phyloP scores from a whole-genome alignment of 2,329 filamentous ascomycete species.

The Orbilia javanica region DNA sequence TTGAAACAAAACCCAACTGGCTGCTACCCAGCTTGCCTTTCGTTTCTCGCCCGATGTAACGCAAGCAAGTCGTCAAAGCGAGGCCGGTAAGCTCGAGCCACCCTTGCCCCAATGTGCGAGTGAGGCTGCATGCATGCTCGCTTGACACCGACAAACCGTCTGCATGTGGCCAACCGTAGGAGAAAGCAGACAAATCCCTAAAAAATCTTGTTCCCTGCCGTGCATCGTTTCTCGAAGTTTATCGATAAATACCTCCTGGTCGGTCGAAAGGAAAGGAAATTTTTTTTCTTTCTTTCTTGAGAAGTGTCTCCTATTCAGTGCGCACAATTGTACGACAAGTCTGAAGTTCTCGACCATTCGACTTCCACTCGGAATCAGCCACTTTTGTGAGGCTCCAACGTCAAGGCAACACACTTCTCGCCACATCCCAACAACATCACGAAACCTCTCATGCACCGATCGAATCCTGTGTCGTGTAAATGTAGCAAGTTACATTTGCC shows the following conservation, averaged over 20 bases:
- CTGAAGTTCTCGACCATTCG: slow-evolving; percentile 8
- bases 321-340: slow-evolving; percentile 1
- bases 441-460: background rate
- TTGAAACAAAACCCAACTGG: slow-evolving; percentile 30
- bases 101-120: slow-evolving; percentile 27
- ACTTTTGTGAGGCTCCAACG: slow-evolving; percentile 25
- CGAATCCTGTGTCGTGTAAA: background rate
- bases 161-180: slow-evolving; percentile 11
- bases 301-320: background rate
- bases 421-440: background rate
- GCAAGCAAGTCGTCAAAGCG: slow-evolving; percentile 29
- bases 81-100: slow-evolving; percentile 36
- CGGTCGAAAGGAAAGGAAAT: background rate
- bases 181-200: background rate
- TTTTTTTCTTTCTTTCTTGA: background rate
- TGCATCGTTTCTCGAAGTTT: slow-evolving; percentile 19
- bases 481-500: slow-evolving; percentile 10
- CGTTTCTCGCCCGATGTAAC: slow-evolving; percentile 45
- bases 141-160: slow-evolving; percentile 26
- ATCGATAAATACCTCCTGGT: slow-evolving; percentile 20
- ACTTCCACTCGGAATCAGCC: background rate
- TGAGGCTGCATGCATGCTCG: slow-evolving; percentile 27
- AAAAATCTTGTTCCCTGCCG: slow-evolving; percentile 17
- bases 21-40: slow-evolving; percentile 28
- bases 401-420: slow-evolving; percentile 40